These are phyloP conservation scores for Medicago arabica DNA, from an alignment of 306 rosid species.

Conservation along the genomic window DNA sequence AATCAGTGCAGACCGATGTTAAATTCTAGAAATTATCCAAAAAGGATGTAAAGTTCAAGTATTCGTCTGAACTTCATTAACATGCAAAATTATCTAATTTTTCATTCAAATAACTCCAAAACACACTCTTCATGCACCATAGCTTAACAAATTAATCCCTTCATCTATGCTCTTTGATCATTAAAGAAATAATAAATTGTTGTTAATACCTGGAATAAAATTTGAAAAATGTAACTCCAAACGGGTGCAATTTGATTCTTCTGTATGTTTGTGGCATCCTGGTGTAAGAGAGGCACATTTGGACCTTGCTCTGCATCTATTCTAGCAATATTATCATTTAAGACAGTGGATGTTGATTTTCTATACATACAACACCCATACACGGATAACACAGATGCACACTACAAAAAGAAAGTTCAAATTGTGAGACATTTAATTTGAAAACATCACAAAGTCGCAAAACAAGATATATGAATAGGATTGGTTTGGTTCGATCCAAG, in stretches of 20 bases:
- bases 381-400: conserved; percentile 63
- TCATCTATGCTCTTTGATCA: background rate
- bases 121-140: background rate
- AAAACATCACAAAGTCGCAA: conserved; percentile 8
- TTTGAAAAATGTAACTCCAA: conserved; percentile 50
- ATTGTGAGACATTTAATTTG: conserved; percentile 17
- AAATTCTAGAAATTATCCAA: conserved; percentile 23
- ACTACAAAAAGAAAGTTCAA: conserved; percentile 56
- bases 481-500: conserved; percentile 24
- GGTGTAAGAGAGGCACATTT: conserved; percentile 52
- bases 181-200: background rate
- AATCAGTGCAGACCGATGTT: conserved; percentile 4
- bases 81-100: conserved; percentile 11
- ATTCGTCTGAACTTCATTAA: conserved; percentile 19
- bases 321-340: conserved; percentile 41
- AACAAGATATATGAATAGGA: conserved; percentile 12
- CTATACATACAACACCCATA: conserved; percentile 64
- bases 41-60: conserved; percentile 24
- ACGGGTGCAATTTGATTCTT: conserved; percentile 38
- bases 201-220: conserved; percentile 63
- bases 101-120: conserved; percentile 28
- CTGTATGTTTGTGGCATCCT: conserved; percentile 46
- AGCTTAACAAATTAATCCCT: conserved; percentile 9
- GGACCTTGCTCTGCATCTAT: conserved; percentile 63
- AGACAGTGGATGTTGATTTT: conserved; percentile 37